Evolutionary conservation across 2,329 filamentous ascomycete species (phyloP).

Genomic region (Phoma sp.): DNA sequence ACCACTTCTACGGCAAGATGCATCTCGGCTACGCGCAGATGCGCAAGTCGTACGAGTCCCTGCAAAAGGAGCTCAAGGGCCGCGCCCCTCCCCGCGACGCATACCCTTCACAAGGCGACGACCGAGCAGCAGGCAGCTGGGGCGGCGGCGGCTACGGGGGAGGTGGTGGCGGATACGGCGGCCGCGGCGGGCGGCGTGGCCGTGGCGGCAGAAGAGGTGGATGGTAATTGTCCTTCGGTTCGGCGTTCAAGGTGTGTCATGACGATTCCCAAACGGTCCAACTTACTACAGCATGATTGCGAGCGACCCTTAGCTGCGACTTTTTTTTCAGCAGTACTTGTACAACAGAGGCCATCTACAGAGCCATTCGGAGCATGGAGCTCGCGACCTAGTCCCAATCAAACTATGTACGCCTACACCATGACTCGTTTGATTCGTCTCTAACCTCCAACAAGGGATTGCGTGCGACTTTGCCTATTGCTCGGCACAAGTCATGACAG

Average conservation of each 20-base stretch:
- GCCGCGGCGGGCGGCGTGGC: conserved; percentile 39
- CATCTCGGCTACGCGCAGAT: conserved; percentile 97
- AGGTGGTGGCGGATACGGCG: conserved; percentile 23
- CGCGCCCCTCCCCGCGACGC: conserved; percentile 64
- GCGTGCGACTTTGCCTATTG: conserved; percentile 16
- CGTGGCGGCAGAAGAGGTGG: conserved; percentile 37
- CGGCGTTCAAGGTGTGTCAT: conserved; percentile 50
- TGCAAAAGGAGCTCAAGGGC: conserved; percentile 85
- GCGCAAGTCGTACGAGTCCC: conserved; percentile 88
- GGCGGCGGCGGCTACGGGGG: conserved; percentile 31
- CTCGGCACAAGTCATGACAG: conserved; percentile 2
- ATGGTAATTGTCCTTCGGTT: conserved; percentile 36
- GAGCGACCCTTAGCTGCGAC: conserved; percentile 27
- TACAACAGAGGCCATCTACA: conserved; percentile 34
- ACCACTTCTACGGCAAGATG: conserved; percentile 99
- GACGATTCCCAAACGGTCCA: conserved; percentile 39
- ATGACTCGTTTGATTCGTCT: conserved; percentile 37
- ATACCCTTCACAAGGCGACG: conserved; percentile 29
- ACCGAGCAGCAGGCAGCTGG: conserved; percentile 33
- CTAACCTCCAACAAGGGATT: conserved; percentile 43
- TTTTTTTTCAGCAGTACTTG: conserved; percentile 27
- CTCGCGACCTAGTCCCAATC: conserved; percentile 39
- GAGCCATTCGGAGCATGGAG: conserved; percentile 22
- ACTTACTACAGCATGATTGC: conserved; percentile 42
- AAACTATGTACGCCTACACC: conserved; percentile 45